Base-by-base conservation (phyloP, 352 stramenopile genomes). In the Phytophthora pluvialis region DNA sequence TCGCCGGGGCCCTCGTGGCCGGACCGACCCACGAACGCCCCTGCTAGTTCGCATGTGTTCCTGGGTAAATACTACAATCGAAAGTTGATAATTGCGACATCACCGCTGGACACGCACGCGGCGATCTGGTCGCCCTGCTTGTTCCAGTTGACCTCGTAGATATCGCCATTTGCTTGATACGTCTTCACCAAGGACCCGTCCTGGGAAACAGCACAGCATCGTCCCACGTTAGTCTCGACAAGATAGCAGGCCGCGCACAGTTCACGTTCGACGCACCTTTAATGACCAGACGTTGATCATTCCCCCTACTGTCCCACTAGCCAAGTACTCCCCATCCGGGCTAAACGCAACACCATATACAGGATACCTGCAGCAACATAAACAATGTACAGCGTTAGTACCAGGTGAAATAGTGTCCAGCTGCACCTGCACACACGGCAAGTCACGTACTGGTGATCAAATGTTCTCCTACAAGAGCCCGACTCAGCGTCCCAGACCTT, bases 61-160 rank as follows among this genome's bases (percentile, higher is more conserved):
- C 64, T 68, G 55, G 61, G 72, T 82, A 89, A 91, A 89, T 91
- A 91, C 86, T 96, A 96, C 81, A 94, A 81, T 88, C 86, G 84
- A 86, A 95, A 95, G 78, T 90, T 90, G 75, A 96, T 93, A 65
- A 96, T 85, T 72, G 86, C 82, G 60, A 96, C 81, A 72, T 95
- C 85, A 67, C 86, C 86, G 54, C 84, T 94, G 43, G 88, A 95
- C 47, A 91, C 86, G 70, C 88, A 95, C 42, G 88, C 88, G 44
- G 88, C 86, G 73, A 97, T 88, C 70, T 93, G 76, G 70, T 85
- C 83, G 53, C 90, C 88, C 64, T 91, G 69, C 65, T 86, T 83
- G 81, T 98, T 99, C 97, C 97, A 99, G 72, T 97, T 97, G 64
- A 99, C 96, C 81, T 99, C 97, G 86, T 99, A 99, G 80, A 99